Evolutionary conservation across 345 rosid genomes (phyloP).

Genomic region (Bruguiera parviflora): DNA sequence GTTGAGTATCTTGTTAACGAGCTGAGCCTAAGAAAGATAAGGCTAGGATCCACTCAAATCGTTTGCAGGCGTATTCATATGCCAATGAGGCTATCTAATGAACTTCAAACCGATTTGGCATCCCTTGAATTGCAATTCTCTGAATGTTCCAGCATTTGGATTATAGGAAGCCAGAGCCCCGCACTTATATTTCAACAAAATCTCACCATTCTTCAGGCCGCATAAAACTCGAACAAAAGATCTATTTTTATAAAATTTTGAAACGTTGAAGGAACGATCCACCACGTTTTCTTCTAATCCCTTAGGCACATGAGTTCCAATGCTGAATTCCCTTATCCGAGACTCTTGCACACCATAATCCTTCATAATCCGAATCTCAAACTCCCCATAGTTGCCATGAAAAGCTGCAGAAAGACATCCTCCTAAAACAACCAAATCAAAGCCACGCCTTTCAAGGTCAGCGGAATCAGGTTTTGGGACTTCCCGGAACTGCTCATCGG

Average conservation of each 20-base stretch:
- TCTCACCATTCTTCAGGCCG: constrained; percentile 22
- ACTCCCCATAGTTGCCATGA: not conserved
- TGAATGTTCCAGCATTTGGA: constrained; percentile 8
- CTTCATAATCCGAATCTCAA: constrained; percentile 30
- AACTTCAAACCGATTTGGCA: constrained; percentile 28
- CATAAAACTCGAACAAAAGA: constrained; percentile 4
- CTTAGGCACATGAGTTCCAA: constrained; percentile 15
- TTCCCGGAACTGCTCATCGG: constrained; percentile 23
- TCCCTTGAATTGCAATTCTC: constrained; percentile 18
- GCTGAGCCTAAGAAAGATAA: too few species aligned
- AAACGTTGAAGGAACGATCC: not conserved
- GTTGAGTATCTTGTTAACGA: too few species aligned
- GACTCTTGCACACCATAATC: constrained; percentile 24
- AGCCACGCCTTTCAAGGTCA: not conserved
- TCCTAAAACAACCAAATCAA: constrained; percentile 12
- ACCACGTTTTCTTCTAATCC: constrained; percentile 3
- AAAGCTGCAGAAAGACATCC: constrained; percentile 25
- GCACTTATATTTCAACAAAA: constrained; percentile 20
- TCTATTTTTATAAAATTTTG: not conserved
- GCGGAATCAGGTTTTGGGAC: constrained; percentile 2
- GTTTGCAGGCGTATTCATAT: too few species aligned
- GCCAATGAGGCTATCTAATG: constrained; percentile 3
- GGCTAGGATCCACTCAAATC: too few species aligned
- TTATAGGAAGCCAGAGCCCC: constrained; percentile 24
- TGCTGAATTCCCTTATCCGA: constrained; percentile 26